Percentiles rank a stretch among this genome's conserved stretches.
These are phyloP conservation scores for Asterophora lycoperdoides DNA, from an alignment of 768 basidiomycete species.

Conservation along the genomic window DNA sequence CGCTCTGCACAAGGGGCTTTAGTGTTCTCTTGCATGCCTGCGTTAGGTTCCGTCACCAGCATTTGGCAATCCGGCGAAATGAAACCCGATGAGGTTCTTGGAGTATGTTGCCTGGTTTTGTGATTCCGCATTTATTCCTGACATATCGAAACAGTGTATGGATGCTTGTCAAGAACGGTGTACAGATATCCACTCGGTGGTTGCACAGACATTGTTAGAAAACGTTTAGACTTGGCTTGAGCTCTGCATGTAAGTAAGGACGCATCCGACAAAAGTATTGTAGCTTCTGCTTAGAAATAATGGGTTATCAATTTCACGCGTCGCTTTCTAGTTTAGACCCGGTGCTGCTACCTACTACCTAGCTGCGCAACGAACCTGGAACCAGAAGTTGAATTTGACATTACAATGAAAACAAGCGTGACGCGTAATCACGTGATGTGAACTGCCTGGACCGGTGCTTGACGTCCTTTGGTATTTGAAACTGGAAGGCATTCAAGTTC, in stretches of 20 bases:
- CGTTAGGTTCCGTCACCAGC: slow-evolving; percentile 76
- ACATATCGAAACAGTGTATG: slow-evolving; percentile 50
- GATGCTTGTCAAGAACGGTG: slow-evolving; percentile 67
- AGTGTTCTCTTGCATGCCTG: slow-evolving; percentile 84
- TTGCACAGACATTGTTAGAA: slow-evolving; percentile 65
- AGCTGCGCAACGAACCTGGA: too few relatives aligned
- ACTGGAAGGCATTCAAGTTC: too few relatives aligned
- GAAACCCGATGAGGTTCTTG: slow-evolving; percentile 45
- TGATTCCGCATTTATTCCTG: background rate
- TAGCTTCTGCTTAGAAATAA: background rate
- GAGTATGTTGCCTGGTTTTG: slow-evolving; percentile 39
- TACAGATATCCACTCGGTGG: slow-evolving; percentile 69
- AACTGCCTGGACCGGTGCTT: too few relatives aligned
- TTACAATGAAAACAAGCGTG: too few relatives aligned
- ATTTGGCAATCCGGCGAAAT: slow-evolving; percentile 82
- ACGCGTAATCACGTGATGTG: too few relatives aligned
- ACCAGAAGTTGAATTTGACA: too few relatives aligned
- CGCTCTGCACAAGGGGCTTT: slow-evolving; percentile 56
- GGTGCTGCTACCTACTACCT: too few relatives aligned
- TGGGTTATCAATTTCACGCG: too few relatives aligned
- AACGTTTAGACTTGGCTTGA: slow-evolving; percentile 11
- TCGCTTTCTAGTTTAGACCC: too few relatives aligned
- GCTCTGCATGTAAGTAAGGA: background rate
- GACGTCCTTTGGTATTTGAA: too few relatives aligned
- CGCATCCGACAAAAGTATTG: background rate